Conservation (phyloP, 371 early-diverging fungal genomes). For the Zychaea mexicana region DNA sequence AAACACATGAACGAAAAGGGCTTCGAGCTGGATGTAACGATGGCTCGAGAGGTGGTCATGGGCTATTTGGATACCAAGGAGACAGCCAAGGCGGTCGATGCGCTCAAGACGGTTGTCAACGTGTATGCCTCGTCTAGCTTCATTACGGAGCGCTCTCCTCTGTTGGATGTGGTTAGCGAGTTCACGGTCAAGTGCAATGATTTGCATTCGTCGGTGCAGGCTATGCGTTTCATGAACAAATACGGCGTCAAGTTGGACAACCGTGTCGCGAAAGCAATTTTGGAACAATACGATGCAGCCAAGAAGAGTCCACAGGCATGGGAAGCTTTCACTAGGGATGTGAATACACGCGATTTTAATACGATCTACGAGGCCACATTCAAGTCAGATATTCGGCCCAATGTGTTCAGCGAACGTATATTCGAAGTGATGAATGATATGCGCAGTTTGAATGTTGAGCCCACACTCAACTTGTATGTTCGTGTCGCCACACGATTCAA, state of each 20-base stretch:
- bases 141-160: conserved; percentile 9
- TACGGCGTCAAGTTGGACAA: conserved; percentile 22
- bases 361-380: conserved; percentile 16
- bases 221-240: conserved; percentile 12
- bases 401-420: conserved; percentile 6
- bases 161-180: neutral
- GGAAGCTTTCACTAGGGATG: conserved; percentile 11
- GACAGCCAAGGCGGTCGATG: neutral
- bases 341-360: neutral
- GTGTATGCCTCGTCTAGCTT: conserved; percentile 21
- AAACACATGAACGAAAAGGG: conserved; percentile 29
- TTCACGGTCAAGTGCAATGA: conserved; percentile 1
- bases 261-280: conserved; percentile 11
- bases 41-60: conserved; percentile 22
- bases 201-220: conserved; percentile 14
- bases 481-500: conserved; percentile 21
- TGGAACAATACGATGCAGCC: conserved; percentile 23
- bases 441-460: conserved; percentile 5
- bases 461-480: conserved; percentile 13
- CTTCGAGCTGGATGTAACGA: conserved; percentile 24
- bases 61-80: conserved; percentile 14
- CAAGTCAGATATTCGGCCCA: neutral
- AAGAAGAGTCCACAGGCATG: conserved; percentile 15
- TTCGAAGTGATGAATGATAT: conserved; percentile 17
- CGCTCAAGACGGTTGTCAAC: conserved; percentile 6